A percentile compares a stretch with the other conserved stretches of the same genome.
Evolutionary conservation across 2,329 filamentous ascomycete species (phyloP).

Genomic region (Dactylellina cionopaga): DNA sequence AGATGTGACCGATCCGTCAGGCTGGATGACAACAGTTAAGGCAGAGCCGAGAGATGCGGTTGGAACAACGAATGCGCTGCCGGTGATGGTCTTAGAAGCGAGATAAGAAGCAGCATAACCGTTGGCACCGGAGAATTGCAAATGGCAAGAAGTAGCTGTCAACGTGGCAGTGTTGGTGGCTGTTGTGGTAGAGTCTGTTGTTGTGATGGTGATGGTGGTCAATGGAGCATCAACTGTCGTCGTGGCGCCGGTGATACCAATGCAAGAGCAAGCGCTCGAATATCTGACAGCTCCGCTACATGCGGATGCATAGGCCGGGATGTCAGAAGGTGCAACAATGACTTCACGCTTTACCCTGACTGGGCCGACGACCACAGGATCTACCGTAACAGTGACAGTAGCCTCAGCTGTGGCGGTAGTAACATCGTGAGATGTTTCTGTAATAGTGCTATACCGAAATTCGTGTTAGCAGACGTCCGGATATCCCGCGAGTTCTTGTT

Average conservation of each 20-base stretch:
- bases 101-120: background rate
- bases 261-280: conserved; percentile 56
- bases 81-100: background rate
- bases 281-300: conserved; percentile 55
- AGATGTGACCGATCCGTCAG: conserved; percentile 2
- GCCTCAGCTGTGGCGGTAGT: background rate
- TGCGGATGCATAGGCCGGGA: conserved; percentile 56
- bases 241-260: conserved; percentile 54
- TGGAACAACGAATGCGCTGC: conserved; percentile 1
- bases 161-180: background rate
- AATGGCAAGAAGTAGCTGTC: background rate
- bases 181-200: background rate
- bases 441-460: conserved; percentile 1
- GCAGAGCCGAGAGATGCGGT: background rate
- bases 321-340: conserved; percentile 7
- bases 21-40: background rate
- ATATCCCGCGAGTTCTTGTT: background rate
- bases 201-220: background rate
- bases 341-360: background rate
- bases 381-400: conserved; percentile 4
- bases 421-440: conserved; percentile 12
- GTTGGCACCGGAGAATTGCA: background rate
- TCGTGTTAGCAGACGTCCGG: background rate
- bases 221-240: conserved; percentile 46
- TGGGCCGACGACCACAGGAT: background rate